Conservation (phyloP, 2,329 filamentous ascomycete species). For the Colletotrichum spaethianum region DNA sequence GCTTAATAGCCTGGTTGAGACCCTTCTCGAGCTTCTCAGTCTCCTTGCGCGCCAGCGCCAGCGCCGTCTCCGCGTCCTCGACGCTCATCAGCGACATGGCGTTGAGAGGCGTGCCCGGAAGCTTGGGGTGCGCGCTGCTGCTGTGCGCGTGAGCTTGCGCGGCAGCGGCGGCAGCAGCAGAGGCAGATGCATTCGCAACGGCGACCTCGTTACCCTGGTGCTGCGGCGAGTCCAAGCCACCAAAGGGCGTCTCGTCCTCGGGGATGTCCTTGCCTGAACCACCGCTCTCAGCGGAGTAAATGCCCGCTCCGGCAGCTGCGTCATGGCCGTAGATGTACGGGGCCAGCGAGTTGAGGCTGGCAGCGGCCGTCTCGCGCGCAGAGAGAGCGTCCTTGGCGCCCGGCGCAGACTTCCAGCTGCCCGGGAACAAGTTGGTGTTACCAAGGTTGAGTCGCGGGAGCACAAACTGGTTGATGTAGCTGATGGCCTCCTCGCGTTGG, state of each 20-base stretch:
- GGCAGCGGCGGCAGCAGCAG: constrained; percentile 19
- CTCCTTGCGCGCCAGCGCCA: constrained; percentile 68
- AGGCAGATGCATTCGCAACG: constrained; percentile 20
- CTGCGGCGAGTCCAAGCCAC: constrained; percentile 39
- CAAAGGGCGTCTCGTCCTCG: constrained; percentile 44
- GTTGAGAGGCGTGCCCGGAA: constrained; percentile 52
- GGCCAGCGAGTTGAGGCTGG: constrained; percentile 68
- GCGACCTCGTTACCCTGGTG: constrained; percentile 16
- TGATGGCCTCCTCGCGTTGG: constrained; percentile 75
- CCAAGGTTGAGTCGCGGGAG: constrained; percentile 71
- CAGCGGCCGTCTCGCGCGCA: constrained; percentile 61
- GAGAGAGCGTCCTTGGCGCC: constrained; percentile 53
- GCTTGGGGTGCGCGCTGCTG: constrained; percentile 27
- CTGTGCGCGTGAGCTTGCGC: constrained; percentile 29
- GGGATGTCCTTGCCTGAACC: constrained; percentile 42
- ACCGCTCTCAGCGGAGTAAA: constrained; percentile 50
- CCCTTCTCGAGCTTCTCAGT: constrained; percentile 74
- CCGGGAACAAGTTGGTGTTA: constrained; percentile 58
- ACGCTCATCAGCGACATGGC: constrained; percentile 72
- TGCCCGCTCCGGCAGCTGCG: constrained; percentile 60
- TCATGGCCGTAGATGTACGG: constrained; percentile 69
- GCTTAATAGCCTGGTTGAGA: constrained; percentile 71
- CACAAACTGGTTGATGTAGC: constrained; percentile 79
- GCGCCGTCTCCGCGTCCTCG: constrained; percentile 73
- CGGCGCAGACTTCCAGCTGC: constrained; percentile 51